Evolutionary conservation across 768 basidiomycete genomes (phyloP).

Genomic region (Suillus spraguei): DNA sequence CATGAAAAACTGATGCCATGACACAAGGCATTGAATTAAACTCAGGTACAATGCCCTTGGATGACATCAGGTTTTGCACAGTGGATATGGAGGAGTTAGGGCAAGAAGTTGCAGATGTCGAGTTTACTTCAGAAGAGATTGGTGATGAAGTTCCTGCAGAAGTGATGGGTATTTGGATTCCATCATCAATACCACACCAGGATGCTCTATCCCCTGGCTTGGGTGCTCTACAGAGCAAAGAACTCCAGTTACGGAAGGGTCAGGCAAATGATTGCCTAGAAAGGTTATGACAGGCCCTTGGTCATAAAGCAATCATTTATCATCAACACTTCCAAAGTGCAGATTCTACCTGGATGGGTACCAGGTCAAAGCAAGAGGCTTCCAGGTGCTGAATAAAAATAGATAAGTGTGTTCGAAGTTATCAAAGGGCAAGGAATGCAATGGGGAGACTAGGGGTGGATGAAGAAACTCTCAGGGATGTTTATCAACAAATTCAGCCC

Average conservation of each 20-base stretch:
- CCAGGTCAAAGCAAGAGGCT: conserved; percentile 8
- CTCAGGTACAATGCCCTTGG: neutral
- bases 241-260: conserved; percentile 9
- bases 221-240: conserved; percentile 6
- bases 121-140: neutral
- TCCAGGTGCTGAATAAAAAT: neutral
- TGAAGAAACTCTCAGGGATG: neutral
- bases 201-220: conserved; percentile 2
- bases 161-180: conserved; percentile 12
- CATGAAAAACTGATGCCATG: conserved; percentile 4
- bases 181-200: conserved; percentile 3
- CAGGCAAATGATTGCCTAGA: conserved; percentile 13
- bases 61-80: conserved; percentile 1
- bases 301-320: conserved; percentile 12
- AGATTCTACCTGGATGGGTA: conserved; percentile 7
- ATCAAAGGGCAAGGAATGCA: conserved; percentile 8
- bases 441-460: neutral
- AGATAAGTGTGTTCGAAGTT: neutral
- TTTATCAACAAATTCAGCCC: conserved; percentile 7
- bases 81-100: neutral
- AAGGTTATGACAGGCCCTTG: conserved; percentile 3
- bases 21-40: neutral
- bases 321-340: conserved; percentile 3
- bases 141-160: conserved; percentile 5
- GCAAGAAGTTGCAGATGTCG: conserved; percentile 1